phyloP scores from a whole-genome alignment of 2,329 filamentous ascomycete genomes.

The Teratosphaeria gauchensis region DNA sequence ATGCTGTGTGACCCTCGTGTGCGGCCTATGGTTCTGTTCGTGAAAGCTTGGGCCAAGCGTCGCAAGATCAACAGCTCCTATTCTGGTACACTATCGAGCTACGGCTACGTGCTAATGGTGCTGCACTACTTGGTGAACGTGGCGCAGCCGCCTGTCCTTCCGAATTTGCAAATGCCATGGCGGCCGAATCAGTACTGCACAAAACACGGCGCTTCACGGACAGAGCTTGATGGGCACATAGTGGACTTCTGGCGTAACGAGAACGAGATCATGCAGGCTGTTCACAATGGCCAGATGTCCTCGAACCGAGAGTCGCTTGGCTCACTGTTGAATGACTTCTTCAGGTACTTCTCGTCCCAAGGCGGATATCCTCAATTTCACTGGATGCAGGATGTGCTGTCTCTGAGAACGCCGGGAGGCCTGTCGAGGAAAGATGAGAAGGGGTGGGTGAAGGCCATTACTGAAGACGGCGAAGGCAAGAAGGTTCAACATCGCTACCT shows the following conservation, averaged over 20 bases:
- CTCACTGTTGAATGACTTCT: constrained; percentile 69
- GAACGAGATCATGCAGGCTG: constrained; percentile 54
- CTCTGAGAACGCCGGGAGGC: constrained; percentile 60
- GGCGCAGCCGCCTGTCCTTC: constrained; percentile 68
- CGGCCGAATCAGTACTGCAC: constrained; percentile 30
- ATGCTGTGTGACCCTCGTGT: constrained; percentile 69
- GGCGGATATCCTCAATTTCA: constrained; percentile 55
- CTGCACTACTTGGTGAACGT: constrained; percentile 83
- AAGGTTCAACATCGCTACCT: constrained; percentile 73
- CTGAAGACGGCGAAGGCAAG: constrained; percentile 43
- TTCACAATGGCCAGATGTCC: constrained; percentile 50
- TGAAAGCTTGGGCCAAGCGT: constrained; percentile 84
- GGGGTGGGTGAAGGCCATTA: constrained; percentile 78
- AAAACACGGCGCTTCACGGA: constrained; percentile 13
- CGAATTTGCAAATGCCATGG: constrained; percentile 62
- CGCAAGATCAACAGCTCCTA: constrained; percentile 82
- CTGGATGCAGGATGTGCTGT: constrained; percentile 73
- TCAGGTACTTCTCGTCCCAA: constrained; percentile 62
- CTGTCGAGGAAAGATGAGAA: constrained; percentile 66
- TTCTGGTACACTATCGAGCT: constrained; percentile 75
- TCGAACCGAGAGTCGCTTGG: constrained; percentile 62
- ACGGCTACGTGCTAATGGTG: constrained; percentile 88
- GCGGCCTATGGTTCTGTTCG: constrained; percentile 66
- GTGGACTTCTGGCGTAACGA: constrained; percentile 74
- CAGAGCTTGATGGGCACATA: constrained; percentile 45